Percentiles rank a stretch among this genome's conserved stretches.
Conservation (phyloP, 129 eudicot species). For the Flaveria sonorensis region DNA sequence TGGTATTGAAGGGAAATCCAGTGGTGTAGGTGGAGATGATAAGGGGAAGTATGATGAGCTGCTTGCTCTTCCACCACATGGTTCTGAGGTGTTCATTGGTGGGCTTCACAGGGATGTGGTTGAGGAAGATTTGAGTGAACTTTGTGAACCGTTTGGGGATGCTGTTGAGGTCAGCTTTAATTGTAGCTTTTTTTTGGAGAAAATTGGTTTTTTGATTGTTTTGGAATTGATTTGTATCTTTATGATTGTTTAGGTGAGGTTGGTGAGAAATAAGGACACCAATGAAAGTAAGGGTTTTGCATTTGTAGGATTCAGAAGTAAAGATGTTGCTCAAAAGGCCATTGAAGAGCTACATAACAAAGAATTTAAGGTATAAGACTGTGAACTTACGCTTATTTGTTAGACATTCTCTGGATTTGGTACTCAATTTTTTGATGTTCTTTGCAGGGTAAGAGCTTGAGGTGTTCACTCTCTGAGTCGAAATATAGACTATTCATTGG, state of each 20-base stretch:
- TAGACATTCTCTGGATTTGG: background rate
- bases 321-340: slow-evolving; percentile 88
- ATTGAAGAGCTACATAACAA: slow-evolving; percentile 86
- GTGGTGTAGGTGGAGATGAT: slow-evolving; percentile 40
- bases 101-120: slow-evolving; percentile 83
- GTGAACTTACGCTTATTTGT: background rate
- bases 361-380: slow-evolving; percentile 69
- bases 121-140: slow-evolving; percentile 88
- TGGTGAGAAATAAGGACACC: slow-evolving; percentile 90
- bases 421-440: slow-evolving; percentile 2
- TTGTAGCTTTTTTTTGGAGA: background rate
- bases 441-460: slow-evolving; percentile 68
- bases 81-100: slow-evolving; percentile 96
- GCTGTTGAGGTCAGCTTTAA: slow-evolving; percentile 64
- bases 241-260: slow-evolving; percentile 58
- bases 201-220: background rate
- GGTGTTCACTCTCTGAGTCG: slow-evolving; percentile 93
- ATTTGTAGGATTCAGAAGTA: slow-evolving; percentile 84
- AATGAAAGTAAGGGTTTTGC: slow-evolving; percentile 96
- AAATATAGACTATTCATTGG: slow-evolving; percentile 92
- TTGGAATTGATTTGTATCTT: background rate
- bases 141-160: slow-evolving; percentile 86
- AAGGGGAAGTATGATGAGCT: slow-evolving; percentile 64
- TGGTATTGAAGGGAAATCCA: slow-evolving; percentile 43
- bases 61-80: slow-evolving; percentile 89